Evolutionary conservation across 2,329 filamentous ascomycete species (phyloP).

Genomic region (Neofusicoccum sp.): DNA sequence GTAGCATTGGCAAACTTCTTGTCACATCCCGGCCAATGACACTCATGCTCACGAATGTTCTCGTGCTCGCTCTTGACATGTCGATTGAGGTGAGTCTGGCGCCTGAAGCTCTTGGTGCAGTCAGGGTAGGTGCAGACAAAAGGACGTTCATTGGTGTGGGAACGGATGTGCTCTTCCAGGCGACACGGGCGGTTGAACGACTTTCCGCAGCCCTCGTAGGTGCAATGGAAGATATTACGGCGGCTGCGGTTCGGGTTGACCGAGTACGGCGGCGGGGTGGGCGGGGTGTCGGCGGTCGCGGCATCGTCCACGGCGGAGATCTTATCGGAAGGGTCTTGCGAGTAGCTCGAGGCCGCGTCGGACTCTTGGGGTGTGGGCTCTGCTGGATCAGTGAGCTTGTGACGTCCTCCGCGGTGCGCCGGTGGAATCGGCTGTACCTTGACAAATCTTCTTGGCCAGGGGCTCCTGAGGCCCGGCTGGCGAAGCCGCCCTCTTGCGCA

Average conservation of each 20-base stretch:
- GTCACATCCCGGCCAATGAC: slow-evolving; percentile 68
- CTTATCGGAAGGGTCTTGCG: neutral
- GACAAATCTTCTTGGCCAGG: slow-evolving; percentile 29
- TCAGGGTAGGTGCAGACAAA: slow-evolving; percentile 68
- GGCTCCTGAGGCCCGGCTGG: neutral
- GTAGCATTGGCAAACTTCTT: slow-evolving; percentile 82
- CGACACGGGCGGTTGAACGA: slow-evolving; percentile 84
- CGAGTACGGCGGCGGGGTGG: slow-evolving; percentile 18
- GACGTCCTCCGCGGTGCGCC: neutral
- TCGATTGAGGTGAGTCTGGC: slow-evolving; percentile 80
- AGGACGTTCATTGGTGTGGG: slow-evolving; percentile 80
- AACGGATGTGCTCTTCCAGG: slow-evolving; percentile 75
- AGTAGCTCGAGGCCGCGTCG: neutral
- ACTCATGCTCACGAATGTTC: slow-evolving; percentile 64
- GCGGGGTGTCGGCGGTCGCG: slow-evolving; percentile 25
- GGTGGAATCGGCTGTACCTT: slow-evolving; percentile 22
- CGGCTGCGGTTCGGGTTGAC: slow-evolving; percentile 42
- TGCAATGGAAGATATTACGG: slow-evolving; percentile 74
- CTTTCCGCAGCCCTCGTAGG: slow-evolving; percentile 71
- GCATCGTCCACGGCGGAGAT: neutral
- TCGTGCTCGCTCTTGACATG: slow-evolving; percentile 81
- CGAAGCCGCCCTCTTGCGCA: slow-evolving; percentile 6
- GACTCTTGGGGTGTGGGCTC: neutral
- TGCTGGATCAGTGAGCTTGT: neutral
- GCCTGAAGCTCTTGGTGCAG: slow-evolving; percentile 82